Evolutionary conservation across 768 basidiomycete species (phyloP).

Genomic region (Phylloporus arenicola): DNA sequence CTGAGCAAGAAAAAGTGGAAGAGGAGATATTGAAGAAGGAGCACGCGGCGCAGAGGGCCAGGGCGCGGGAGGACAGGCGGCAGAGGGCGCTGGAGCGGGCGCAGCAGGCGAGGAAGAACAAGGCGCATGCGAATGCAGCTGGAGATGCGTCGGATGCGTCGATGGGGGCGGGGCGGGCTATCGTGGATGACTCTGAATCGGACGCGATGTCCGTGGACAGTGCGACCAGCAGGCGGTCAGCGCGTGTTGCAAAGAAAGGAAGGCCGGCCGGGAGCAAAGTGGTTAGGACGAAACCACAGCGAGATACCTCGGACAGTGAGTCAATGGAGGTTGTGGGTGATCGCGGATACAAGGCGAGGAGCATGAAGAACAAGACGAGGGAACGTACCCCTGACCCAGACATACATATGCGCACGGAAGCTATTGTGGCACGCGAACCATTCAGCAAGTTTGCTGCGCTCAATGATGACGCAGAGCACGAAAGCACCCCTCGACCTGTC

Average conservation of each 20-base stretch:
- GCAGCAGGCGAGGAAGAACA: constrained; percentile 7
- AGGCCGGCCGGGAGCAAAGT: not conserved
- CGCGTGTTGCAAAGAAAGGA: constrained; percentile 3
- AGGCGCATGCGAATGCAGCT: not conserved
- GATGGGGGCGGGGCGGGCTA: constrained; percentile 1
- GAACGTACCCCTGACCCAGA: not conserved
- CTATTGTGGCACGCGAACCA: not conserved
- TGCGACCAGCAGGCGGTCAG: constrained; percentile 6
- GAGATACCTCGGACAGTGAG: constrained; percentile 4
- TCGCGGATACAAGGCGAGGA: not conserved
- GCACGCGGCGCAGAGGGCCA: constrained; percentile 19
- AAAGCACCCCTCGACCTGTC: constrained; percentile 24
- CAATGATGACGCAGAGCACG: constrained; percentile 6
- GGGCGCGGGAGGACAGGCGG: constrained; percentile 12
- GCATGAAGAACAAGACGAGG: not conserved
- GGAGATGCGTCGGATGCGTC: constrained; percentile 2
- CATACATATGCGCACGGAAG: not conserved
- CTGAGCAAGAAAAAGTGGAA: constrained; percentile 37
- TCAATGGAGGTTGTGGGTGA: not conserved
- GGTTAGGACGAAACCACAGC: not conserved
- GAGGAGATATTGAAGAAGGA: constrained; percentile 22
- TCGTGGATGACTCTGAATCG: constrained; percentile 15
- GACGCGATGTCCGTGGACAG: constrained; percentile 29
- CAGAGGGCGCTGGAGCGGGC: constrained; percentile 23
- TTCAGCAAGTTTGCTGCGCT: constrained; percentile 1